These are phyloP conservation scores for Arthrinium puccinioides DNA, from an alignment of 2,329 filamentous ascomycete genomes.

Conservation along the genomic window DNA sequence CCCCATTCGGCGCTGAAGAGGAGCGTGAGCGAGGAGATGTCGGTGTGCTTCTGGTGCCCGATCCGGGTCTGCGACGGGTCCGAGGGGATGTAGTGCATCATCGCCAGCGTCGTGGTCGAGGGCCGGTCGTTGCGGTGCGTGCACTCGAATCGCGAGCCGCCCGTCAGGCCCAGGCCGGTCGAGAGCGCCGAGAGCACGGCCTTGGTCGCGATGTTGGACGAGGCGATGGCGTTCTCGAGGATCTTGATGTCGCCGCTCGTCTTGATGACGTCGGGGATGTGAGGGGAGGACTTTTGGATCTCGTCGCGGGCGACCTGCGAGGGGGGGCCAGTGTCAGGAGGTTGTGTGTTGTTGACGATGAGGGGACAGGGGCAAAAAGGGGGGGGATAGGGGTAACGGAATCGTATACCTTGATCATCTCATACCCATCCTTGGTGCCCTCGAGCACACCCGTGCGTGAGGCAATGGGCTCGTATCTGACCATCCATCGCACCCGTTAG, in stretches of 20 bases:
- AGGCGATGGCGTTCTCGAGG: conserved; percentile 41
- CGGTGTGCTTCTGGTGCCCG: conserved; percentile 50
- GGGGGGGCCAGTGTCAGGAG: not conserved
- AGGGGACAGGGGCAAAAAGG: not conserved
- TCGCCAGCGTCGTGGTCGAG: conserved; percentile 42
- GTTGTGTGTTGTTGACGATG: not conserved
- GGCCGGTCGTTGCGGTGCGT: conserved; percentile 42
- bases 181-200: conserved; percentile 43
- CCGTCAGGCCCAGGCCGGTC: conserved; percentile 35
- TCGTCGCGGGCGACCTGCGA: conserved; percentile 35
- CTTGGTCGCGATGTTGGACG: conserved; percentile 43
- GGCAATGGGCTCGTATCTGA: conserved; percentile 40
- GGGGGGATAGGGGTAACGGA: not conserved
- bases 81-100: conserved; percentile 47
- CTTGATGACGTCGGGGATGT: conserved; percentile 39
- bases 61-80: conserved; percentile 33
- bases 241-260: conserved; percentile 38
- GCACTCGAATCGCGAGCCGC: conserved; percentile 40
- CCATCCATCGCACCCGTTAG: not conserved
- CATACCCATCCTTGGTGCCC: conserved; percentile 43
- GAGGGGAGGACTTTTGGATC: conserved; percentile 38
- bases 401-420: conserved; percentile 39
- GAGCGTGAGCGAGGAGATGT: conserved; percentile 47
- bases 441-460: conserved; percentile 38
- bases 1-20: conserved; percentile 51